Evolutionary conservation across 2,329 filamentous ascomycete genomes (phyloP).

Genomic region (Ophiocordyceps unilateralis): DNA sequence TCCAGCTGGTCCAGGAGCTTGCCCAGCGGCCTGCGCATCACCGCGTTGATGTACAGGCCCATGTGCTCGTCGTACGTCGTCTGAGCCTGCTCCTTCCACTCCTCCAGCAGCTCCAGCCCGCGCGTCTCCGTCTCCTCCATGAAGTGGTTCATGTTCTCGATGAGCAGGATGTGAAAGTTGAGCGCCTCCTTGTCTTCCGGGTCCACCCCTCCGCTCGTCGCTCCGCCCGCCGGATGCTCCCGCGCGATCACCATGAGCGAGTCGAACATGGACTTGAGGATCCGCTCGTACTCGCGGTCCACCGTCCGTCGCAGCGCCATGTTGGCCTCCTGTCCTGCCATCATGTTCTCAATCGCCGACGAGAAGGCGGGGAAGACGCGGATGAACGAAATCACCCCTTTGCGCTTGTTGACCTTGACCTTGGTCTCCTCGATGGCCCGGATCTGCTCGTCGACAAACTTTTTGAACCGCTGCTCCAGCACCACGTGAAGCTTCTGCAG

Average conservation of each 20-base stretch:
- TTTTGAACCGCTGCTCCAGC: slow-evolving; percentile 60
- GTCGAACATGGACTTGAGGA: slow-evolving; percentile 94
- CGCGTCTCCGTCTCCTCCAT: slow-evolving; percentile 73
- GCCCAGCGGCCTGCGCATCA: slow-evolving; percentile 76
- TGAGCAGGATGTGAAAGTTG: slow-evolving; percentile 92
- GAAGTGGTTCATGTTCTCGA: slow-evolving; percentile 98
- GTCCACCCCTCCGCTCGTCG: slow-evolving; percentile 27
- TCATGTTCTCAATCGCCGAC: slow-evolving; percentile 69
- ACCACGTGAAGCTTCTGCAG: slow-evolving; percentile 65
- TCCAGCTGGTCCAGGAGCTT: slow-evolving; percentile 86
- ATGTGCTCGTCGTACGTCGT: slow-evolving; percentile 76
- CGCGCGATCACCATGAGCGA: slow-evolving; percentile 85
- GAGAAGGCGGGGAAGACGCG: slow-evolving; percentile 81
- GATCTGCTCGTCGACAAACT: slow-evolving; percentile 88
- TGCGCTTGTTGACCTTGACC: slow-evolving; percentile 97
- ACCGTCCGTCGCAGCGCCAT: slow-evolving; percentile 57
- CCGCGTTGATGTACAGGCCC: slow-evolving; percentile 68
- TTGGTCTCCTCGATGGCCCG: slow-evolving; percentile 95
- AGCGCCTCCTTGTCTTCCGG: slow-evolving; percentile 89
- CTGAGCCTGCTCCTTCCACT: slow-evolving; percentile 65
- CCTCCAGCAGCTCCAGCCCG: slow-evolving; percentile 57
- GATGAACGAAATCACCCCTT: slow-evolving; percentile 91
- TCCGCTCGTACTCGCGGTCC: slow-evolving; percentile 72
- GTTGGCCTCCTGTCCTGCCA: slow-evolving; percentile 37
- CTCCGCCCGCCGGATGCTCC: slow-evolving; percentile 39